Evolutionary conservation across 1,139 yeast species (phyloP).

Genomic region (Geotrichum cucujoidarum): DNA sequence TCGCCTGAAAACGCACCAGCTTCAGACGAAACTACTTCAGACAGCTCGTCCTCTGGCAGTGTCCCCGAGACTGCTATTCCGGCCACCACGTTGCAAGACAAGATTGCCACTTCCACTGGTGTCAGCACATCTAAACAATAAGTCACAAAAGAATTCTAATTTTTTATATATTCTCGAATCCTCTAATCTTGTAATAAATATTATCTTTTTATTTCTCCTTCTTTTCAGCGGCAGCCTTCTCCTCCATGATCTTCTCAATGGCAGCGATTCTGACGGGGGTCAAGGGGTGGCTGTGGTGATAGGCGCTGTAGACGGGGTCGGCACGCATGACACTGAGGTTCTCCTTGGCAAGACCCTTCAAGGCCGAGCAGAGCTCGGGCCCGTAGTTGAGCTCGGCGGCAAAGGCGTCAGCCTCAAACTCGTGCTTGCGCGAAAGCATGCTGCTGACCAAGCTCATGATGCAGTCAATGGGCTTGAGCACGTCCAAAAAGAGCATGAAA

Average conservation of each 20-base stretch:
- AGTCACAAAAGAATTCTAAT: too few species aligned
- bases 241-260: conserved; percentile 35
- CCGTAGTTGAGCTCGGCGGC: conserved; percentile 73
- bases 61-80: too few species aligned
- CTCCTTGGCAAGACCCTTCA: conserved; percentile 70
- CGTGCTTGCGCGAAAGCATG: conserved; percentile 73
- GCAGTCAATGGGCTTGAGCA: conserved; percentile 73
- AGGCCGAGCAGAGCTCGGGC: conserved; percentile 61
- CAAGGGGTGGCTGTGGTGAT: conserved; percentile 87
- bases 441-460: conserved; percentile 61
- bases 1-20: too few species aligned
- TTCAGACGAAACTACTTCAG: too few species aligned
- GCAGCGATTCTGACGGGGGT: conserved; percentile 82
- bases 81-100: too few species aligned
- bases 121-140: too few species aligned
- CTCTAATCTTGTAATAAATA: background rate
- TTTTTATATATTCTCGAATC: too few species aligned
- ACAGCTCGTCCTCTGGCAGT: too few species aligned
- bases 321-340: conserved; percentile 81
- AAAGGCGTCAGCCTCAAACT: conserved; percentile 86
- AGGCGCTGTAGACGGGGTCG: conserved; percentile 84
- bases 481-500: conserved; percentile 56
- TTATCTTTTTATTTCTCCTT: conserved; percentile 20
- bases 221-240: conserved; percentile 20
- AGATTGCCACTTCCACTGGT: too few species aligned